Conservation (phyloP, 2,329 filamentous ascomycete genomes). For the Fusarium azukiicola region DNA sequence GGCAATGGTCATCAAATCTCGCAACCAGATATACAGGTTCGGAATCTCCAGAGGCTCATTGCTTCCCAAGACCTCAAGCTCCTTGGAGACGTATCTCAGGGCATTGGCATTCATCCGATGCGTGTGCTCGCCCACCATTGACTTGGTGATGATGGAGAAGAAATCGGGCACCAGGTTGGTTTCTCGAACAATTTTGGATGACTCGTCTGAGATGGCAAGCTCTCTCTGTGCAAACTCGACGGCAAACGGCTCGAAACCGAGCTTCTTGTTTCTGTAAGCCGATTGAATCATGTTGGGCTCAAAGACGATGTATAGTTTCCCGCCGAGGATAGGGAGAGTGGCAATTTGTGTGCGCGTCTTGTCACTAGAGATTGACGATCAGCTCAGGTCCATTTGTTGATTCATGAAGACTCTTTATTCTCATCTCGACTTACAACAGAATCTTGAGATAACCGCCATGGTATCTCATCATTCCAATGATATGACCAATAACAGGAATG, state of each 20-base stretch:
- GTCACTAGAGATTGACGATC: constrained; percentile 23
- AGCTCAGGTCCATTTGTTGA: background rate
- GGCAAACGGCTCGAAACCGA: constrained; percentile 69
- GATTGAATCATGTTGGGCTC: constrained; percentile 64
- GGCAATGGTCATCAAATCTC: constrained; percentile 52
- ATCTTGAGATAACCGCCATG: constrained; percentile 41
- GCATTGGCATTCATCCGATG: constrained; percentile 61
- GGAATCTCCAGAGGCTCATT: constrained; percentile 16
- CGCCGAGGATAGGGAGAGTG: constrained; percentile 67
- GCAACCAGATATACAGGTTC: constrained; percentile 60
- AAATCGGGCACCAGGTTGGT: constrained; percentile 58
- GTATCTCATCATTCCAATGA: constrained; percentile 60
- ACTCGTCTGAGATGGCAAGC: constrained; percentile 59
- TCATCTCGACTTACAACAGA: constrained; percentile 41
- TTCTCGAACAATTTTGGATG: constrained; percentile 41
- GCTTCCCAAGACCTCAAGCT: constrained; percentile 52
- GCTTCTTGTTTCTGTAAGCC: constrained; percentile 65
- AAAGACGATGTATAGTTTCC: constrained; percentile 69
- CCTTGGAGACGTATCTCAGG: constrained; percentile 57
- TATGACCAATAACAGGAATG: constrained; percentile 61
- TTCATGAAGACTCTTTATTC: background rate
- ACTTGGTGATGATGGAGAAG: constrained; percentile 61
- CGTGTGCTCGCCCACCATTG: constrained; percentile 58
- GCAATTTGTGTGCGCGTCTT: constrained; percentile 59
- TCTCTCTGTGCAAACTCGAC: constrained; percentile 62